These are phyloP conservation scores for Cadophora malorum DNA, from an alignment of 2,329 filamentous ascomycete genomes.

Conservation along the genomic window DNA sequence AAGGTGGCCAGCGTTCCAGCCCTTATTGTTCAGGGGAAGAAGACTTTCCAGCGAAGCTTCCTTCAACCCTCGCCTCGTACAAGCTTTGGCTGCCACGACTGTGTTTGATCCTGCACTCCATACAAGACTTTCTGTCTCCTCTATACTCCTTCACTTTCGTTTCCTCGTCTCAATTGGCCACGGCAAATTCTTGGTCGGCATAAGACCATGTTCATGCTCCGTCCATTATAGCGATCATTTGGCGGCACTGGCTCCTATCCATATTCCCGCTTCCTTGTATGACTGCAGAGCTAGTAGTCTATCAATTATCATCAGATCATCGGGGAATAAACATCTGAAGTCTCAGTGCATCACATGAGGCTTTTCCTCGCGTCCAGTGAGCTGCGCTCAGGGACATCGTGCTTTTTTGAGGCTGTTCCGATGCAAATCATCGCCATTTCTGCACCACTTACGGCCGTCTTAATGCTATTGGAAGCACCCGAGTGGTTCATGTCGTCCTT, in stretches of 20 bases:
- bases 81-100: not conserved
- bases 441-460: slow-evolving; percentile 13
- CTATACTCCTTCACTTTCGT: slow-evolving; percentile 3
- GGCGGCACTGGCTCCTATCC: slow-evolving; percentile 1
- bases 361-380: not conserved
- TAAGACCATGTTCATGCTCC: slow-evolving; percentile 1
- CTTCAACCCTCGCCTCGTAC: not conserved
- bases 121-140: slow-evolving; percentile 2
- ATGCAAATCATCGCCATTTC: slow-evolving; percentile 7
- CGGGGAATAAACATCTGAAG: slow-evolving; percentile 3
- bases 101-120: slow-evolving; percentile 1
- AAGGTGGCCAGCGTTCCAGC: not conserved
- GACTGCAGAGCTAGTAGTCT: not conserved
- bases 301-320: not conserved
- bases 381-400: not conserved
- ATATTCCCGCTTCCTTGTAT: not conserved
- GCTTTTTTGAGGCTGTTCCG: slow-evolving; percentile 16
- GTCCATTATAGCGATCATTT: not conserved
- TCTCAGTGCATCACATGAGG: slow-evolving; percentile 12
- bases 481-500: slow-evolving; percentile 22
- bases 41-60: not conserved
- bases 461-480: slow-evolving; percentile 10
- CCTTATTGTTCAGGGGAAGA: not conserved
- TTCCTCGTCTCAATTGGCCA: not conserved
- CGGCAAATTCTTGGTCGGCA: not conserved